Base-by-base conservation (phyloP, 2,329 filamentous ascomycete genomes). In the Gnomoniopsis smithogilvyi region DNA sequence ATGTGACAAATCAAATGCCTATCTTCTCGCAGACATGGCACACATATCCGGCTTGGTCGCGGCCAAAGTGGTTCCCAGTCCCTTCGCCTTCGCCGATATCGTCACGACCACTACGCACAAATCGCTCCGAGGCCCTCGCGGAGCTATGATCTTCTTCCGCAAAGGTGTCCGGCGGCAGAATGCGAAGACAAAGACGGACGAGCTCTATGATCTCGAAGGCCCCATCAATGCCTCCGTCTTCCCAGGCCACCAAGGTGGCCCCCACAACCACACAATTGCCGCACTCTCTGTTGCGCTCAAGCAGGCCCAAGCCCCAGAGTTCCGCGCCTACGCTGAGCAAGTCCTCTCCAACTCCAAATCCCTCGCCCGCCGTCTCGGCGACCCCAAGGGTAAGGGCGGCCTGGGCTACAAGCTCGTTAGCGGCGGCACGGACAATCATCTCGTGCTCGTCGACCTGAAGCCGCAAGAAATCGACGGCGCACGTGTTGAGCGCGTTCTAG, bases 31-130 rank as follows among this genome's bases (percentile, higher is more conserved):
- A 67, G 95, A 99, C 71, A 97, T 99, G 87, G 95, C 95, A 55
- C 95, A 99, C 72, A 96, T 99, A 66, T 98, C 94, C 11, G 95
- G 95, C 65, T 80, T 99, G 63, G 87, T 99, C 54, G 93, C 95
- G 47, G 94, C 92, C 67, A 92, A 92, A 69, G 93, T 96, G 57
- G 86, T 97, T 65, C 92, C 92, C 47, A 89, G 90, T 62, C 95
- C 95, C 53, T 99, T 98, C 76, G 84, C 85, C 65, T 88, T 90
- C 74, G 90, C 92, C 65, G 95, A 99, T 73, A 89, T 99, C 61
- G 95, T 99, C 65, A 99, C 95, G 51, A 99, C 95, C 22, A 99
- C 95, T 41, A 97, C 92, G 63, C 95, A 99, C 84, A 99, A 99
- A 82, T 96, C 92, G 61, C 85, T 99, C 64, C 90, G 95, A 72